Percentiles rank a stretch among this genome's conserved stretches.
Evolutionary conservation across 2,329 filamentous ascomycete genomes (phyloP).

Genomic region (Fusarium irregulare): DNA sequence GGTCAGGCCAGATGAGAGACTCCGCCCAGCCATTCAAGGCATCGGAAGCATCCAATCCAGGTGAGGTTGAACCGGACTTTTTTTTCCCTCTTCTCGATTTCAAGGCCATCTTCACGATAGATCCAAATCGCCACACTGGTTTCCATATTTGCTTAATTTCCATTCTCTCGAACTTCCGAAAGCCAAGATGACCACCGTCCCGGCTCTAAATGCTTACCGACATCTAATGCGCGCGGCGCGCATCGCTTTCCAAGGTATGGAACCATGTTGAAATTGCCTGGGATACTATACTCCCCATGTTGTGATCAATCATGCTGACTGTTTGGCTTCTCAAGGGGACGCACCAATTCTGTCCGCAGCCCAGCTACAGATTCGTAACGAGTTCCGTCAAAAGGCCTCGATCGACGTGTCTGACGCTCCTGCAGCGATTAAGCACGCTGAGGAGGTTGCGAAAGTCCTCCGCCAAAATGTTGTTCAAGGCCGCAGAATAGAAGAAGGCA

Average conservation of each 20-base stretch:
- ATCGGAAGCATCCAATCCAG: background rate
- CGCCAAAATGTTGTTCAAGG: constrained; percentile 91
- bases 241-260: constrained; percentile 83
- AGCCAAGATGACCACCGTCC: constrained; percentile 47
- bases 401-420: constrained; percentile 67
- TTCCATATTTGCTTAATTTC: no score
- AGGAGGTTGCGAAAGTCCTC: constrained; percentile 84
- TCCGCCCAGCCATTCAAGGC: background rate
- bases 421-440: constrained; percentile 79
- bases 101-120: constrained; percentile 2
- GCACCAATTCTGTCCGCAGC: constrained; percentile 74
- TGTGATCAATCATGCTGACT: background rate
- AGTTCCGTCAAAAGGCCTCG: constrained; percentile 76
- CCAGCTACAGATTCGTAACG: constrained; percentile 74
- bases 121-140: background rate
- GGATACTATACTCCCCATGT: background rate
- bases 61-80: constrained; percentile 16
- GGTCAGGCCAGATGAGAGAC: background rate
- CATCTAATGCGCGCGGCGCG: constrained; percentile 82
- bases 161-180: background rate
- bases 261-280: background rate
- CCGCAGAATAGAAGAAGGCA: constrained; percentile 56
- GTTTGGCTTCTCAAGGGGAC: constrained; percentile 70
- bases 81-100: constrained; percentile 23
- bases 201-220: constrained; percentile 83